phyloP scores from a whole-genome alignment of 768 basidiomycete species.

The Boletus fagicola region DNA sequence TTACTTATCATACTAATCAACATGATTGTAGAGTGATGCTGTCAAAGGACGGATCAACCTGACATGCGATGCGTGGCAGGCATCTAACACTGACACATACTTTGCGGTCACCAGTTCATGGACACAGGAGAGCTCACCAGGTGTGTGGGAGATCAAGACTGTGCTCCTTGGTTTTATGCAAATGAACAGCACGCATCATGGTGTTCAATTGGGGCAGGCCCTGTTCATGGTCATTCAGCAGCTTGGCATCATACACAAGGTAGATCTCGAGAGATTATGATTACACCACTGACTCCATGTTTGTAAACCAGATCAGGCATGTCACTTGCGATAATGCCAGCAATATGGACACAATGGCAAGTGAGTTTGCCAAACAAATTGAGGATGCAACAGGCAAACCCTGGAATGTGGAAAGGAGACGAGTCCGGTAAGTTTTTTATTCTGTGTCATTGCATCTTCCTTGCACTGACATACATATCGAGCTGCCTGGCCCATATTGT shows the following conservation, averaged over 20 bases:
- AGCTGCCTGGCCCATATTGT: not conserved
- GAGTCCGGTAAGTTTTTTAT: not conserved
- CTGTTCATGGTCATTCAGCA: constrained; percentile 35
- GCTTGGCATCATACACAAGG: constrained; percentile 29
- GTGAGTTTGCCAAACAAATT: constrained; percentile 20
- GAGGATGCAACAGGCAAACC: not conserved
- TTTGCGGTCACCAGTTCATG: not conserved
- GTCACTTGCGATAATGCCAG: too few relatives aligned
- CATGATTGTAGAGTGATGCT: too few relatives aligned
- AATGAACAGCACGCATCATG: constrained; percentile 41
- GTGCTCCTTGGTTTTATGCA: constrained; percentile 36
- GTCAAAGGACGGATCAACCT: too few relatives aligned
- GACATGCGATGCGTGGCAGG: too few relatives aligned
- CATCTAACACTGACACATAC: too few relatives aligned
- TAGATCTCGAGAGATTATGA: too few relatives aligned
- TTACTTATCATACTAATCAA: too few relatives aligned
- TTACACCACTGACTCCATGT: too few relatives aligned
- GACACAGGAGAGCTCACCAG: not conserved
- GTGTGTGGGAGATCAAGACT: not conserved
- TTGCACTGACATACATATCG: too few relatives aligned
- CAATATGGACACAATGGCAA: constrained; percentile 35
- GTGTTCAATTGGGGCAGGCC: constrained; percentile 36
- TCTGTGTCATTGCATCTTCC: too few relatives aligned
- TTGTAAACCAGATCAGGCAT: too few relatives aligned
- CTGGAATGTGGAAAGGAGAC: not conserved